phyloP scores from a whole-genome alignment of 2,329 filamentous ascomycete species.

The Boeremia exigua region DNA sequence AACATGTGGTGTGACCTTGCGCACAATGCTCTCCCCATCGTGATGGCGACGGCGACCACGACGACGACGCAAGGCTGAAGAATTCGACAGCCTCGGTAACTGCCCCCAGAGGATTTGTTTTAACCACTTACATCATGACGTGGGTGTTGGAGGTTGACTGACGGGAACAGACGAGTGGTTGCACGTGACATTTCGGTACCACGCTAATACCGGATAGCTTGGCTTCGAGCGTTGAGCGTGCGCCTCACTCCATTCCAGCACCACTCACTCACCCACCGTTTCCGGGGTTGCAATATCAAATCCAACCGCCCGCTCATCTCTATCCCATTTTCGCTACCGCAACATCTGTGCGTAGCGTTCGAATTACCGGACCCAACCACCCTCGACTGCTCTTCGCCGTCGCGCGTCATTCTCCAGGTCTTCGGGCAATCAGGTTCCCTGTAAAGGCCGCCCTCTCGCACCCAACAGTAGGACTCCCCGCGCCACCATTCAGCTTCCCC shows the following conservation, averaged over 20 bases:
- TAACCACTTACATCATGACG: not conserved
- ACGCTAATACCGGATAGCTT: conserved; percentile 10
- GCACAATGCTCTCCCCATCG: not conserved
- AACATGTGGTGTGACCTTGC: not conserved
- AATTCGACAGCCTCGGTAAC: not conserved
- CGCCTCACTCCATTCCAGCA: conserved; percentile 22
- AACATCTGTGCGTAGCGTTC: conserved; percentile 22
- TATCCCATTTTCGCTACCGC: conserved; percentile 23
- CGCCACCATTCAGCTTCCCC: conserved; percentile 23
- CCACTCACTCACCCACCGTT: conserved; percentile 27
- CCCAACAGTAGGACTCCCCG: conserved; percentile 25
- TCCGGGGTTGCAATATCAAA: conserved; percentile 28
- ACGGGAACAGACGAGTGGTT: not conserved
- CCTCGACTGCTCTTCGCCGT: conserved; percentile 18
- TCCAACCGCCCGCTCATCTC: conserved; percentile 26
- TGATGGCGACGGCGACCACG: not conserved
- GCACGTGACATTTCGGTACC: conserved; percentile 12
- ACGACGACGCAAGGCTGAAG: not conserved
- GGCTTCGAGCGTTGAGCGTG: conserved; percentile 13
- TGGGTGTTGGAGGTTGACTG: not conserved
- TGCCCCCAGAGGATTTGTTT: not conserved
- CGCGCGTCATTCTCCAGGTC: conserved; percentile 23
- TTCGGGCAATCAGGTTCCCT: conserved; percentile 28
- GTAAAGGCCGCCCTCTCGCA: conserved; percentile 23
- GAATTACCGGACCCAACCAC: conserved; percentile 8